Evolutionary conservation across 257 asterid genomes (phyloP).

Genomic region (Capsicum pubescens): DNA sequence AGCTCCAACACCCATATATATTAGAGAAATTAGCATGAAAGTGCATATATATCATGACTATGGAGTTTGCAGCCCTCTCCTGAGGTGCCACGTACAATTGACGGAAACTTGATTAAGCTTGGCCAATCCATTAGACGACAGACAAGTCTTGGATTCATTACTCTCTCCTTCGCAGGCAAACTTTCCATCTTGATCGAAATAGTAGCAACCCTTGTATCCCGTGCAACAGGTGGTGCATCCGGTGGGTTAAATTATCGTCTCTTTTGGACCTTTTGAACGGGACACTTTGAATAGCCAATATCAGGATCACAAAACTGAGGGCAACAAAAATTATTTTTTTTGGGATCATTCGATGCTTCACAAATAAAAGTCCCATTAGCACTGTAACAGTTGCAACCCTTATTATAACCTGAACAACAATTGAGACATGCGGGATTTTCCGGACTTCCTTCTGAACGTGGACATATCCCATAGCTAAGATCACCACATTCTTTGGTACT

Average conservation of each 20-base stretch:
- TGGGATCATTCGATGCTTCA: not conserved
- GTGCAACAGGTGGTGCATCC: not conserved
- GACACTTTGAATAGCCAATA: not conserved
- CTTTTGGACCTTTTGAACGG: not conserved
- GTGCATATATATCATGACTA: not conserved
- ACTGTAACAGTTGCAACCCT: not conserved
- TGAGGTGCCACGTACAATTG: not conserved
- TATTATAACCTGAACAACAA: not conserved
- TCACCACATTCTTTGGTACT: not conserved
- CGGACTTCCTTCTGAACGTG: not conserved
- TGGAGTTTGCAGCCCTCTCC: conserved; percentile 11
- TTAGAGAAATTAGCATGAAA: too few relatives aligned
- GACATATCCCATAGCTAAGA: not conserved
- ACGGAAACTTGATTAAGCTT: not conserved
- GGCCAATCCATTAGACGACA: not conserved
- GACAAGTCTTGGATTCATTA: not conserved
- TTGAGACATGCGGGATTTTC: not conserved
- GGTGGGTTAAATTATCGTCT: not conserved
- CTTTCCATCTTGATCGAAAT: not conserved
- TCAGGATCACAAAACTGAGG: not conserved
- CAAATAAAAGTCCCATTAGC: not conserved
- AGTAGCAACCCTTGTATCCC: not conserved
- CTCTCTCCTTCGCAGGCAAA: conserved; percentile 2
- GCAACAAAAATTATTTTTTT: not conserved
- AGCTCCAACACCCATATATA: too few relatives aligned